Evolutionary conservation across 345 rosid species (phyloP), one percentile per base, ranked within the genome.

Genomic region (Eucalyptus caleyi): DNA sequence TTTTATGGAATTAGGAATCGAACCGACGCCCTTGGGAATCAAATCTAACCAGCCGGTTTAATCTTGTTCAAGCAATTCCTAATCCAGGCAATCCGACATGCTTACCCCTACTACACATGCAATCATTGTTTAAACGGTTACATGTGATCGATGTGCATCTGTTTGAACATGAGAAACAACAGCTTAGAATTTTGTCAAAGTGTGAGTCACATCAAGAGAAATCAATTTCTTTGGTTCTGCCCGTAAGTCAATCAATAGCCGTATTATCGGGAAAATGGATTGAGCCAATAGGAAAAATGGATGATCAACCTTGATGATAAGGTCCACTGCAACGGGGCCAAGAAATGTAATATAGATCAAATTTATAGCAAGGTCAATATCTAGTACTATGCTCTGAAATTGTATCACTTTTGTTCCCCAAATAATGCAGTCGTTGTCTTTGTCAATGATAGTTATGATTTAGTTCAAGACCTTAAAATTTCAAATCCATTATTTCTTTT

Each of bases 61-160:
- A 0, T 21, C 0, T 4, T 0, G 2, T 21, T 53, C 5, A 53
- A 0, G 10, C 5, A 0, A 53, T 53, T 53, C 59, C 2, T 53
- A 19, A 2, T 53, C 11, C 24, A 21, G 4, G 26, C 11, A 53
- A 53, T 53, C 1, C 0, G 1, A 53, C 21, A 53, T 53, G 26
- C 26, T 53, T 21, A 53, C 1, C 26, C 59, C 11, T 19, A 0
- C 59, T 53, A 26, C 59, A 53, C 59, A 8, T 21, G 11, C 23
- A 72, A 44, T 77, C 27, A 11, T 4, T 40, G 2, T 77, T 77
- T 77, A 37, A 37, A 37, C 1, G 11, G 15, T 42, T 10, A 21
- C 14, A 72, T 1, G 83, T 72, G 44, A 21, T 21, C 26, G 3
- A 37, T 16, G 24, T 37, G 14, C 24, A 72, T 37, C 3, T 3